These are phyloP conservation scores for Ceratobasidium sp. DNA, from an alignment of 1,284 basidiomycete genomes.

Conservation along the genomic window DNA sequence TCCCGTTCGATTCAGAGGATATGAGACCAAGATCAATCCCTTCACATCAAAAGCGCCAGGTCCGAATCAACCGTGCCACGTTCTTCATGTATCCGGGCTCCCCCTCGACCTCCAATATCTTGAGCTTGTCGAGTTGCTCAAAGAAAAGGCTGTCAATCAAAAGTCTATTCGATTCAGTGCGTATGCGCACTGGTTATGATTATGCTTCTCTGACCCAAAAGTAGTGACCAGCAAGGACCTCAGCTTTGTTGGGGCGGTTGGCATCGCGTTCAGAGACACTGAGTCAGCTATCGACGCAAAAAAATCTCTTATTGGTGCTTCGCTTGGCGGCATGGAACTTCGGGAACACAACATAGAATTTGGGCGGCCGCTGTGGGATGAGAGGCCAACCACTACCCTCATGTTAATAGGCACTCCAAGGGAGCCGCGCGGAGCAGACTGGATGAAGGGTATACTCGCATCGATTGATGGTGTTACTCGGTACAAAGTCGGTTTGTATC, in stretches of 20 bases:
- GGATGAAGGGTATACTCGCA: background rate
- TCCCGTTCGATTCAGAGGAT: constrained; percentile 26
- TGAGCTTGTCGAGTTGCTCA: constrained; percentile 11
- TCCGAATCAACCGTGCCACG: background rate
- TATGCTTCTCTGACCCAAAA: background rate
- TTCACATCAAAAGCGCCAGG: background rate
- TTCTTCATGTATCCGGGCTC: constrained; percentile 5
- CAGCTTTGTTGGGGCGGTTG: constrained; percentile 5
- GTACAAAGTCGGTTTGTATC: constrained; percentile 15
- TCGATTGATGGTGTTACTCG: background rate
- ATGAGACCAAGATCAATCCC: constrained; percentile 13
- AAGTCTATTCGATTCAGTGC: constrained; percentile 34
- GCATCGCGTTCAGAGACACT: constrained; percentile 5
- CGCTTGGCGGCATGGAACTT: constrained; percentile 1
- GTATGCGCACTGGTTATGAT: background rate
- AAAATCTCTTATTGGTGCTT: background rate
- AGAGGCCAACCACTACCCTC: constrained; percentile 28
- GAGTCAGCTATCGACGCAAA: constrained; percentile 9
- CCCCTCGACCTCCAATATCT: constrained; percentile 38
- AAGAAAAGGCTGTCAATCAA: background rate
- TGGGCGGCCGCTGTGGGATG: constrained; percentile 27
- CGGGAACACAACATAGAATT: constrained; percentile 29
- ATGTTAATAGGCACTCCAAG: constrained; percentile 26
- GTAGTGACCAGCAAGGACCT: constrained; percentile 11
- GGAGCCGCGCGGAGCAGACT: background rate